Percentiles rank a stretch among this genome's conserved stretches.
phyloP scores from a whole-genome alignment of 2,329 filamentous ascomycete genomes.

The Cladophialophora bantiana region DNA sequence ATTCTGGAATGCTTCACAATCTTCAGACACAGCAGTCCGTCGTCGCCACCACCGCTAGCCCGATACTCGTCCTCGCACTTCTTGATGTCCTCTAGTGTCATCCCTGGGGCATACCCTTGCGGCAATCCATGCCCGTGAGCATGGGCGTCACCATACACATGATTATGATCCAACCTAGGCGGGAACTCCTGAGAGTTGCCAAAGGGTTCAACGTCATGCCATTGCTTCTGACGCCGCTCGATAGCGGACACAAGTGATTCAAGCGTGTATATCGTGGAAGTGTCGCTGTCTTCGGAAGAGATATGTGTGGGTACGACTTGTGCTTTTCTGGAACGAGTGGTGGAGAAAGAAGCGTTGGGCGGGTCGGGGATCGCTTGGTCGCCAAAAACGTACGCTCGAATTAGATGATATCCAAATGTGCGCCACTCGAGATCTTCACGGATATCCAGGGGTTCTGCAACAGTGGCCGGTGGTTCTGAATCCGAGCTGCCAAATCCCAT shows the following conservation, averaged over 20 bases:
- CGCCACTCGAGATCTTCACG: constrained; percentile 43
- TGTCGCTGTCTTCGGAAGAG: constrained; percentile 7
- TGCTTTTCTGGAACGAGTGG: constrained; percentile 8
- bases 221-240: constrained; percentile 52
- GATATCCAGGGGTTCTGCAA: constrained; percentile 20
- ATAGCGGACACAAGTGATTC: constrained; percentile 50
- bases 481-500: constrained; percentile 49
- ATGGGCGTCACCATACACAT: constrained; percentile 5
- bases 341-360: constrained; percentile 15
- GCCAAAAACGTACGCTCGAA: constrained; percentile 39
- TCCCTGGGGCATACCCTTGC: constrained; percentile 30
- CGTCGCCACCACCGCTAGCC: constrained; percentile 19
- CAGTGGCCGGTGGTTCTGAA: not conserved
- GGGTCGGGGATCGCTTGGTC: constrained; percentile 32
- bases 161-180: constrained; percentile 10
- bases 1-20: constrained; percentile 41
- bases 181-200: constrained; percentile 30
- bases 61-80: constrained; percentile 27
- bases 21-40: constrained; percentile 41
- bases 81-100: constrained; percentile 29
- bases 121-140: constrained; percentile 20
- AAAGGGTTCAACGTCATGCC: constrained; percentile 45
- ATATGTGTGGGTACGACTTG: constrained; percentile 17
- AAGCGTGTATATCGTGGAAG: constrained; percentile 37
- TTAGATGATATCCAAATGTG: constrained; percentile 43